Evolutionary conservation across 768 basidiomycete genomes (phyloP).

Genomic region (Exidia glandulosa): DNA sequence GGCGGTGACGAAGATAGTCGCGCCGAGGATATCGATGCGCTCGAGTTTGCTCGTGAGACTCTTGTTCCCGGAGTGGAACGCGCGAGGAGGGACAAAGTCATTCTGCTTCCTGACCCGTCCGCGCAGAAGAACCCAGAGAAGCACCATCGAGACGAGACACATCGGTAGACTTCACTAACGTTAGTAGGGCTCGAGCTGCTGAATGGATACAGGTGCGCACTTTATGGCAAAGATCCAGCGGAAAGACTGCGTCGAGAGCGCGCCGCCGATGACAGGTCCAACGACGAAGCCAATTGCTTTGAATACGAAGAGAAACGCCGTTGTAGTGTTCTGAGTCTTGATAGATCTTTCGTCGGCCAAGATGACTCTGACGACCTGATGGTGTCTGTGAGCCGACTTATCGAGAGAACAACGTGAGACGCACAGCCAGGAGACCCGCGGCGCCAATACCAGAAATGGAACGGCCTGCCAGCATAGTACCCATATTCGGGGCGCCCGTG

Average conservation of each 20-base stretch:
- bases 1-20: constrained; percentile 29
- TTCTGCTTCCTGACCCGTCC: constrained; percentile 9
- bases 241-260: constrained; percentile 28
- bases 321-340: constrained; percentile 32
- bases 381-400: constrained; percentile 11
- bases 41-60: constrained; percentile 15
- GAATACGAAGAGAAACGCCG: constrained; percentile 29
- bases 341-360: constrained; percentile 33
- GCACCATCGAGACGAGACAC: constrained; percentile 22
- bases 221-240: constrained; percentile 50
- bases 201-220: constrained; percentile 16
- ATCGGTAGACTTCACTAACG: constrained; percentile 28
- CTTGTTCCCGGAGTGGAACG: not conserved
- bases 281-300: constrained; percentile 31
- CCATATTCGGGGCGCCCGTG: constrained; percentile 36
- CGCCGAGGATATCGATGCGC: constrained; percentile 38
- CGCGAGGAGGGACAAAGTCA: not conserved
- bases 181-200: not conserved
- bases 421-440: constrained; percentile 10
- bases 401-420: constrained; percentile 10
- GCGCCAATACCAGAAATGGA: constrained; percentile 19
- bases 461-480: constrained; percentile 34
- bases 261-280: constrained; percentile 37
- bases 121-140: constrained; percentile 33
- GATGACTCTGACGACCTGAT: constrained; percentile 31